Evolutionary conservation across 176 grass and related monocot species (phyloP).

Genomic region (Urochloa ruziziensis): DNA sequence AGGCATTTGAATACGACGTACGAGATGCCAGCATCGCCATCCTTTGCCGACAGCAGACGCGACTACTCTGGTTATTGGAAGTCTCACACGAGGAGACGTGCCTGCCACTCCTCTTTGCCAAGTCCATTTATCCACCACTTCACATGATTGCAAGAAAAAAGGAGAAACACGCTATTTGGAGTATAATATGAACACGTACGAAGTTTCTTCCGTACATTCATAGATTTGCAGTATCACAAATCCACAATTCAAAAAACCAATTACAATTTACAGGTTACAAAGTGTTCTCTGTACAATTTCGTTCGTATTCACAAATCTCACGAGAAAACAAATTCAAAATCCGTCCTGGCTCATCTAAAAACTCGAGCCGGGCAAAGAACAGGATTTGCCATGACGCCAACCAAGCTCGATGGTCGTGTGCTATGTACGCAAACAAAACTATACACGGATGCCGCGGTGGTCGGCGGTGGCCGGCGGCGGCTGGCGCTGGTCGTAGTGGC

Average conservation of each 20-base stretch:
- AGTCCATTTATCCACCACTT: background rate
- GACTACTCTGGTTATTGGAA: background rate
- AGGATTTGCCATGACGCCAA: background rate
- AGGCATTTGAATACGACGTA: background rate
- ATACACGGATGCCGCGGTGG: slow-evolving; percentile 48
- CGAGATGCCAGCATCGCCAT: background rate
- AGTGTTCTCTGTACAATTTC: background rate
- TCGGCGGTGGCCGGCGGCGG: background rate
- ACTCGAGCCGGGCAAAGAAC: slow-evolving; percentile 37
- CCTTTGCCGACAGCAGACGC: background rate
- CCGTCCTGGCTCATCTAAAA: slow-evolving; percentile 58
- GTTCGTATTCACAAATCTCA: background rate
- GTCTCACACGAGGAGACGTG: background rate
- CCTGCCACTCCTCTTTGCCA: background rate
- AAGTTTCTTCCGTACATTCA: background rate
- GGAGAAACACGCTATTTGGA: background rate
- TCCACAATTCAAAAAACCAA: too few species aligned
- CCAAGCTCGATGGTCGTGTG: background rate
- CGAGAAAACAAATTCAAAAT: background rate
- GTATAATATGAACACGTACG: background rate
- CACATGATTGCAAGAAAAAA: background rate
- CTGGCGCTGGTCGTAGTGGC: slow-evolving; percentile 36
- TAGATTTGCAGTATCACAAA: background rate
- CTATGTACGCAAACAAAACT: background rate
- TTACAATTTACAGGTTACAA: background rate